A percentile compares a stretch with the other conserved stretches of the same genome.
Evolutionary conservation across 2,329 filamentous ascomycete species (phyloP).

Genomic region (Ascochyta rabiei): DNA sequence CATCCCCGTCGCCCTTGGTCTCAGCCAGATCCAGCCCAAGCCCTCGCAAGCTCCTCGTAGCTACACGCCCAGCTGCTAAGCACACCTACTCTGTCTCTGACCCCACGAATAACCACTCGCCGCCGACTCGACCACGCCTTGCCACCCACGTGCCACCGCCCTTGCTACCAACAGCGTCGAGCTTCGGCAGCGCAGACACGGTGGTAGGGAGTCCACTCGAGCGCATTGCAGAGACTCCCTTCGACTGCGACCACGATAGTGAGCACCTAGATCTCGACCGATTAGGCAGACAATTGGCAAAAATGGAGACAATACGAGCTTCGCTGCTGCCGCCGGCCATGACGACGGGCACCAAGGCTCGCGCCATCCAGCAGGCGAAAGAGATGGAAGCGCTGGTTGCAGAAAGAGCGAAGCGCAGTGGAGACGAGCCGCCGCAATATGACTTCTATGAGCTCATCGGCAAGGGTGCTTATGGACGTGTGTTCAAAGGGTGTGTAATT

Average conservation of each 20-base stretch:
- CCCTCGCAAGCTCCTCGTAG: neutral
- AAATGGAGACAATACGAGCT: conserved; percentile 38
- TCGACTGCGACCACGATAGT: conserved; percentile 19
- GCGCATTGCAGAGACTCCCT: conserved; percentile 35
- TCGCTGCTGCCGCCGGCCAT: conserved; percentile 36
- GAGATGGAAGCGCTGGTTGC: conserved; percentile 71
- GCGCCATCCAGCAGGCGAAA: conserved; percentile 71
- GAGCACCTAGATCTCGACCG: conserved; percentile 11
- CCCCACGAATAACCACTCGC: conserved; percentile 25
- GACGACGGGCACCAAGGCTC: conserved; percentile 56
- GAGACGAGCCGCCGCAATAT: conserved; percentile 68
- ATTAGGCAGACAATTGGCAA: conserved; percentile 11
- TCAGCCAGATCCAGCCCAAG: conserved; percentile 4
- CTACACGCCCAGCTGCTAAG: neutral
- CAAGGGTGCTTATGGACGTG: conserved; percentile 75
- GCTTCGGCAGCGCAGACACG: conserved; percentile 23
- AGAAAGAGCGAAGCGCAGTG: conserved; percentile 65
- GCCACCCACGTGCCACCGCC: conserved; percentile 16
- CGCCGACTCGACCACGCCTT: conserved; percentile 8
- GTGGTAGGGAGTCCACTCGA: conserved; percentile 28
- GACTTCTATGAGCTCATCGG: conserved; percentile 75
- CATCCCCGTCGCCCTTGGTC: conserved; percentile 13
- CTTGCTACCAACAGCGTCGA: conserved; percentile 17
- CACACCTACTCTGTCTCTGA: conserved; percentile 33
- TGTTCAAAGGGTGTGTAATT: conserved; percentile 66